Evolutionary conservation across 2,329 filamentous ascomycete genomes (phyloP), one percentile per base, ranked within the genome.

Genomic region (Fusarium poae): DNA sequence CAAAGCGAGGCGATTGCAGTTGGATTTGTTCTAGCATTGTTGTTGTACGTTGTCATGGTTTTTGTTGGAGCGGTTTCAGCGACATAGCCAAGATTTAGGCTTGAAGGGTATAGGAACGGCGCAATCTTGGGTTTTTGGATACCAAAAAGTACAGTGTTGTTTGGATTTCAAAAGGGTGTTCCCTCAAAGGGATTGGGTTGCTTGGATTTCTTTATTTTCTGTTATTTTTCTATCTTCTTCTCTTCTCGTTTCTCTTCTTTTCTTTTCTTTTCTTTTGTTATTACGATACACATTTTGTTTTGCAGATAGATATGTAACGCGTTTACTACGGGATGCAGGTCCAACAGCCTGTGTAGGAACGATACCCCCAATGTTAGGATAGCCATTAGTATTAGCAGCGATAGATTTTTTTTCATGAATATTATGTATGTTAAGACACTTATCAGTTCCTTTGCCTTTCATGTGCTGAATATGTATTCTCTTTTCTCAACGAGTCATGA

Each of bases 1-100:
- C 78, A 81, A 61, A 72, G 70, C 52, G 75, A 76, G 46, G 76
- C 77, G 32, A 68, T 80, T 37, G 74, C 65, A 11, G 57, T 76
- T 43, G 80, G 79, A 6, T 78, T 80, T 57, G 32, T 72, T 44
- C 61, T 79, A 32, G 76, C 75, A 34, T 61, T 77, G 42, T 40
- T 77, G 54, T 59, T 78, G 62, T 77, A 77, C 62, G 60, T 72
- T 65, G 65, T 75, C 65, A 70, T 71, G 68, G 66, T 71, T 56
- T 67, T 56, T 57, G 39, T 69, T 54, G 64, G 62, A 57, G 62
- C 59, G 60, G 53, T 75, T 70, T 61, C 63, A 56, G 63, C 63
- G 62, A 30, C 54, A 60, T 70, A 48, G 62, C 55, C 54, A 51
- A 64, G 54, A 53, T 62, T 70, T 39, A 32, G 52, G 58, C 60